Base-by-base conservation (phyloP, 2,329 filamentous ascomycete species). In the Bipolaris bicolor region DNA sequence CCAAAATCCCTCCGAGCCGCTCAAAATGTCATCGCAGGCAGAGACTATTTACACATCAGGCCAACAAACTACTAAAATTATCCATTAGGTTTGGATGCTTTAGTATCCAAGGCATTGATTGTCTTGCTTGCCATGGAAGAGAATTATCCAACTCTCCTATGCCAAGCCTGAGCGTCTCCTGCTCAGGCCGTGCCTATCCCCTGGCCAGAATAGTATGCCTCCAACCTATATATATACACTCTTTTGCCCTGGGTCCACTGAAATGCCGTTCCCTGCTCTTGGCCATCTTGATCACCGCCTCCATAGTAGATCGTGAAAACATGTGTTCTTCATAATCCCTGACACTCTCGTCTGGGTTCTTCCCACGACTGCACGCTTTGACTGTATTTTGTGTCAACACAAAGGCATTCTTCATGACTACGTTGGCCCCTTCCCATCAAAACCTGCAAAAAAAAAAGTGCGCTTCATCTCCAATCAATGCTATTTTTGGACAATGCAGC, bases 351-450 rank as follows among this genome's bases (percentile, higher is more conserved):
- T 67, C 63, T 7, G 68, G 36, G 7, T n/a, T 55, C 58, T 72
- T 69, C 55, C 60, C 48, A 1, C 66, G 67, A 9, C 51, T 54
- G n/a, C 36, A 59, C 1, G 53, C 64, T 11, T 54, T 55, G 6
- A 66, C 24, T 18, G 72, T 66, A 40, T 71, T 62, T 15, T 39
- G 39, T 0, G 80, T 81, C 18, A 88, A 76, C 20, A 79, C 70
- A 58, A 82, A 68, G 7, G 84, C 80, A 67, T 88, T 85, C 45
- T 80, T 77, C 68, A 88, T 79, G 1, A 79, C 84, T 18, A 81
- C 74, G 64, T 88, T 88, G 24, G 87, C 84, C 1, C 85, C 85
- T 55, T 86, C 84, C 86, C 86, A 1, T 82, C 82, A 60, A 82
- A 85, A 0, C 83, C 83, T 0, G 81, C 80, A 83, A 86, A 86